Percentiles rank a stretch among this genome's conserved stretches.
phyloP scores from a whole-genome alignment of 116 monocot species.

The Dioscorea cayenensis region DNA sequence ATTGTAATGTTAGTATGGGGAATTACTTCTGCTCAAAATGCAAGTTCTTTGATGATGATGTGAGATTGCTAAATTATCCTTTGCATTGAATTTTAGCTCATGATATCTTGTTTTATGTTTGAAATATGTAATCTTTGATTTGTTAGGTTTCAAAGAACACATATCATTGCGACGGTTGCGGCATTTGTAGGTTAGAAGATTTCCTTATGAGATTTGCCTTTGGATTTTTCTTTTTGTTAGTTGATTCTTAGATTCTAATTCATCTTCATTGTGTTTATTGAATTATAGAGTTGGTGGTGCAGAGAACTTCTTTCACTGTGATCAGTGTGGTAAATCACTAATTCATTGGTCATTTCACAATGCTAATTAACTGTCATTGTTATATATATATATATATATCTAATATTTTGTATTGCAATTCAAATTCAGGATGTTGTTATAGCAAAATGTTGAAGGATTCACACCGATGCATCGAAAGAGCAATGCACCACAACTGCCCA shows the following conservation, averaged over 20 bases:
- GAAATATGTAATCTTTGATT: background rate
- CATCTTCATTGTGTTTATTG: slow-evolving; percentile 1
- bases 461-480: slow-evolving; percentile 72
- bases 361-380: too few relatives aligned
- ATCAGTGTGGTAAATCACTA: slow-evolving; percentile 48
- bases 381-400: too few relatives aligned
- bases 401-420: background rate
- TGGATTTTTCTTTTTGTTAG: background rate
- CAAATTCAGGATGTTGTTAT: slow-evolving; percentile 72
- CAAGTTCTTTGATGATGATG: slow-evolving; percentile 87
- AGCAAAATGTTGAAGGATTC: slow-evolving; percentile 50
- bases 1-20: slow-evolving; percentile 69
- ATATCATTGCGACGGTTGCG: slow-evolving; percentile 80
- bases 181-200: slow-evolving; percentile 61
- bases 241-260: background rate
- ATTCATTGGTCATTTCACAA: background rate
- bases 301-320: slow-evolving; percentile 84
- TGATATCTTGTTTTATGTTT: background rate
- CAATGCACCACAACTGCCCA: slow-evolving; percentile 95
- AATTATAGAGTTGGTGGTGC: slow-evolving; percentile 61
- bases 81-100: background rate
- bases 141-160: slow-evolving; percentile 61
- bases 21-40: slow-evolving; percentile 69
- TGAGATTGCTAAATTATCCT: slow-evolving; percentile 12
- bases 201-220: background rate